A percentile compares a stretch with the other conserved stretches of the same genome.
phyloP scores from a whole-genome alignment of 306 rosid species.

The Medicago arabica region DNA sequence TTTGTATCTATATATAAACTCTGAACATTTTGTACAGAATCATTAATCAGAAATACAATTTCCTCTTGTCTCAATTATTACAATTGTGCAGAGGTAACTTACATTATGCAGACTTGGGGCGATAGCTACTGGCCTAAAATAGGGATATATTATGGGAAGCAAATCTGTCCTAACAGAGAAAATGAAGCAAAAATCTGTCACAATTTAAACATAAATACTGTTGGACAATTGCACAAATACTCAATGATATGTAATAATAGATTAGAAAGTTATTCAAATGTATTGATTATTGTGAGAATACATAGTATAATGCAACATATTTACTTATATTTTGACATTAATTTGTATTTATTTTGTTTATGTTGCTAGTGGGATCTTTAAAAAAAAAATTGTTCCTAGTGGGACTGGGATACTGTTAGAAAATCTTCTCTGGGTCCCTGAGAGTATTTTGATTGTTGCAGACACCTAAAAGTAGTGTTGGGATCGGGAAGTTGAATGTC shows the following conservation, averaged over 20 bases:
- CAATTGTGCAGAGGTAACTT: neutral
- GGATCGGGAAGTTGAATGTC: conserved; percentile 71
- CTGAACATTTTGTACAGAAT: neutral
- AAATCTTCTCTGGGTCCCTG: conserved; percentile 29
- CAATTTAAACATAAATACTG: neutral
- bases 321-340: neutral
- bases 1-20: neutral
- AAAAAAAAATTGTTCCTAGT: neutral
- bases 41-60: conserved; percentile 4
- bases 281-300: conserved; percentile 17
- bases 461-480: conserved; percentile 77
- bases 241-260: neutral
- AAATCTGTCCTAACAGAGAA: neutral
- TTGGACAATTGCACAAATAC: neutral
- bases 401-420: conserved; percentile 25
- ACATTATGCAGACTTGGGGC: neutral
- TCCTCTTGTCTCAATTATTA: neutral
- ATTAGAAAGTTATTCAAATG: conserved; percentile 10
- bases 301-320: conserved; percentile 7
- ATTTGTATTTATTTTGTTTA: conserved; percentile 18
- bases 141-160: conserved; percentile 2
- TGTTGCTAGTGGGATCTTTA: no score
- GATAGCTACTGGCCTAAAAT: neutral
- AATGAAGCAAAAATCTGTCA: conserved; percentile 6
- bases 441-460: conserved; percentile 56